A percentile compares a stretch with the other conserved stretches of the same genome.
These are phyloP conservation scores for Debaryomycetaceae sp. DNA, from an alignment of 1,139 yeast genomes.

Conservation along the genomic window DNA sequence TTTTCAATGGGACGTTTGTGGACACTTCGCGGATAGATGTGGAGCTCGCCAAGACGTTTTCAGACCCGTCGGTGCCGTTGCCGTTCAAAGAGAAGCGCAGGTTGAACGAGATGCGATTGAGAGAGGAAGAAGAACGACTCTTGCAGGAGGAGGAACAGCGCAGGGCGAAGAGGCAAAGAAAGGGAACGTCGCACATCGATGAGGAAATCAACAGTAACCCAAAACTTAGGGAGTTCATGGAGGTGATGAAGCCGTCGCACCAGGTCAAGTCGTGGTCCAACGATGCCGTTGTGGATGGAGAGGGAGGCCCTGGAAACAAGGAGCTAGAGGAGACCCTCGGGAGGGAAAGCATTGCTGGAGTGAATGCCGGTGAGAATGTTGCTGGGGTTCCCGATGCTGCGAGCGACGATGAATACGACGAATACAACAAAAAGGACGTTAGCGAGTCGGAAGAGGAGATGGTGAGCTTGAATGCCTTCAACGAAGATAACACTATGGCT, in stretches of 20 bases:
- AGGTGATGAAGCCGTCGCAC: slow-evolving; percentile 74
- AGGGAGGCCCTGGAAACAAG: slow-evolving; percentile 48
- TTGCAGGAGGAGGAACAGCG: slow-evolving; percentile 36
- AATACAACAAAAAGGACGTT: slow-evolving; percentile 33
- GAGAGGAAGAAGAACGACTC: slow-evolving; percentile 52
- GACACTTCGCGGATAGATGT: slow-evolving; percentile 82
- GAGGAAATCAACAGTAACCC: slow-evolving; percentile 62
- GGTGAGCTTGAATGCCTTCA: slow-evolving; percentile 15
- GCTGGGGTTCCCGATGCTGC: slow-evolving; percentile 38
- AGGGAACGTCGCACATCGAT: slow-evolving; percentile 38
- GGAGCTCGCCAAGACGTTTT: slow-evolving; percentile 76
- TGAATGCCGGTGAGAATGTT: slow-evolving; percentile 16
- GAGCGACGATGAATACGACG: slow-evolving; percentile 69
- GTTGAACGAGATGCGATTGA: slow-evolving; percentile 50
- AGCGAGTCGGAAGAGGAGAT: slow-evolving; percentile 13
- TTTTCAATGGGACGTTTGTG: slow-evolving; percentile 73
- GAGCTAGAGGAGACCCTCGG: slow-evolving; percentile 41
- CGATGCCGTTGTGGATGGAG: slow-evolving; percentile 55
- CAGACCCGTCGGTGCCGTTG: slow-evolving; percentile 77
- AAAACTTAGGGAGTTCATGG: slow-evolving; percentile 73
- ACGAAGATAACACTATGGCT: slow-evolving; percentile 29
- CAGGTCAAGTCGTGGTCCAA: slow-evolving; percentile 72
- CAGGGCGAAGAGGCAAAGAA: slow-evolving; percentile 20
- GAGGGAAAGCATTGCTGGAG: slow-evolving; percentile 13
- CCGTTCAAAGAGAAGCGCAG: slow-evolving; percentile 64